These are phyloP conservation scores for Bacterosira constricta DNA, from an alignment of 108 stramenopile species.

Conservation along the genomic window DNA sequence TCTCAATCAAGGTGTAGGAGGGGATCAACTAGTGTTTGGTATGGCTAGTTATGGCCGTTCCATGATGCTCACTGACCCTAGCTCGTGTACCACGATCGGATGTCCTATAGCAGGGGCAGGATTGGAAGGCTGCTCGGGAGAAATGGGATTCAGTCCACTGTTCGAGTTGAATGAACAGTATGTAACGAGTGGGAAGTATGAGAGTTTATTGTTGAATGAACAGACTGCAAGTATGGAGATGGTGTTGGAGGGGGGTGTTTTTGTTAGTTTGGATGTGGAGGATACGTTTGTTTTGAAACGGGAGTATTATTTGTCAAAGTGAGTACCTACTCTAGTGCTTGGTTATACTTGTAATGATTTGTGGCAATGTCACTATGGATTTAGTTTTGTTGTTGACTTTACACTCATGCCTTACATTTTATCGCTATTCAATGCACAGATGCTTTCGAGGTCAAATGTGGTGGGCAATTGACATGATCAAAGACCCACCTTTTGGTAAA, in stretches of 20 bases:
- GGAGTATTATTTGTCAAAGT: conserved; percentile 34
- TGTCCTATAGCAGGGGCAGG: conserved; percentile 33
- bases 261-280: conserved; percentile 36
- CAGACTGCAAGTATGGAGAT: conserved; percentile 46
- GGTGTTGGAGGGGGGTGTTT: conserved; percentile 31
- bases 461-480: conserved; percentile 54
- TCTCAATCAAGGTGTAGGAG: conserved; percentile 10
- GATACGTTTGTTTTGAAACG: conserved; percentile 34
- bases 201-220: conserved; percentile 31
- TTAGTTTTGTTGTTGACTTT: too few relatives aligned
- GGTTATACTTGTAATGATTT: too few relatives aligned
- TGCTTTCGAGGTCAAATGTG: conserved; percentile 54
- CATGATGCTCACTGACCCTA: conserved; percentile 12
- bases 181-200: conserved; percentile 26
- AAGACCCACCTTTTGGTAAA: conserved; percentile 22
- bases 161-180: conserved; percentile 37
- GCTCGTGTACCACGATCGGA: conserved; percentile 27
- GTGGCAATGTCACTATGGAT: too few relatives aligned
- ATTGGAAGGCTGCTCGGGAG: conserved; percentile 34
- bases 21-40: conserved; percentile 33
- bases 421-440: too few relatives aligned
- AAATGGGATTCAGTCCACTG: conserved; percentile 33
- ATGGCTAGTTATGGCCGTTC: conserved; percentile 45
- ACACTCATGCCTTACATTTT: too few relatives aligned
- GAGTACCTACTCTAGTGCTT: too few relatives aligned